phyloP scores from a whole-genome alignment of 352 stramenopile species.

The Phytophthora sansomeana region DNA sequence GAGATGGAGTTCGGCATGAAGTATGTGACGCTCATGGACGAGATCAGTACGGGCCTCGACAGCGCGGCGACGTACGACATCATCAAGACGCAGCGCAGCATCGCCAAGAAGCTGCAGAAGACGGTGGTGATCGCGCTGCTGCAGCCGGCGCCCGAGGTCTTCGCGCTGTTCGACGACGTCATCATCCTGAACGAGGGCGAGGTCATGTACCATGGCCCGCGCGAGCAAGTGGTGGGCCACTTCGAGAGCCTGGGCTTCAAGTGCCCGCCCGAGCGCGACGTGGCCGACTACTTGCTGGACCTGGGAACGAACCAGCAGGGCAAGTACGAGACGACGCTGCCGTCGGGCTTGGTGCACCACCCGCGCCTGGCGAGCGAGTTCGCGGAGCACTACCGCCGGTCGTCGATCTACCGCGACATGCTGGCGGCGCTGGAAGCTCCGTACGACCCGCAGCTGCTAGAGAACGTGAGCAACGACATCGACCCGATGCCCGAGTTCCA shows the following conservation, averaged over 20 bases:
- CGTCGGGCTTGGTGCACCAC: conserved; percentile 25
- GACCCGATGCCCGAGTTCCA: conserved; percentile 52
- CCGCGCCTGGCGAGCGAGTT: conserved; percentile 45
- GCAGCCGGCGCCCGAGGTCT: conserved; percentile 77
- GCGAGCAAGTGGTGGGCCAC: conserved; percentile 62
- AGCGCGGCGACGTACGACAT: conserved; percentile 66
- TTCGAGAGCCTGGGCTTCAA: conserved; percentile 37
- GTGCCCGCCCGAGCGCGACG: conserved; percentile 46
- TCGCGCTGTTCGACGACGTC: conserved; percentile 58
- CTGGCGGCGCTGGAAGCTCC: conserved; percentile 38
- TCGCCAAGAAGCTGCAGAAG: conserved; percentile 53
- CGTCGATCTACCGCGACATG: conserved; percentile 41
- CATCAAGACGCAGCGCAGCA: conserved; percentile 50
- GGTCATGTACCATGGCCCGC: conserved; percentile 49
- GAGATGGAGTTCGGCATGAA: conserved; percentile 89
- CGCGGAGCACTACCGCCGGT: conserved; percentile 41
- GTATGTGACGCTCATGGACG: conserved; percentile 86
- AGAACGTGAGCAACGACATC: conserved; percentile 42
- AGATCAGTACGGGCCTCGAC: conserved; percentile 73
- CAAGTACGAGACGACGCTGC: conserved; percentile 42
- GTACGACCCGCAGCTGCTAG: conserved; percentile 29
- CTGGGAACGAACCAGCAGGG: conserved; percentile 52
- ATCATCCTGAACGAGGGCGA: too few relatives aligned
- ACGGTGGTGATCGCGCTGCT: conserved; percentile 84
- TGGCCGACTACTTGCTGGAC: conserved; percentile 58